Conservation (phyloP, 257 asterid genomes). For the Solanum bulbocastanum region DNA sequence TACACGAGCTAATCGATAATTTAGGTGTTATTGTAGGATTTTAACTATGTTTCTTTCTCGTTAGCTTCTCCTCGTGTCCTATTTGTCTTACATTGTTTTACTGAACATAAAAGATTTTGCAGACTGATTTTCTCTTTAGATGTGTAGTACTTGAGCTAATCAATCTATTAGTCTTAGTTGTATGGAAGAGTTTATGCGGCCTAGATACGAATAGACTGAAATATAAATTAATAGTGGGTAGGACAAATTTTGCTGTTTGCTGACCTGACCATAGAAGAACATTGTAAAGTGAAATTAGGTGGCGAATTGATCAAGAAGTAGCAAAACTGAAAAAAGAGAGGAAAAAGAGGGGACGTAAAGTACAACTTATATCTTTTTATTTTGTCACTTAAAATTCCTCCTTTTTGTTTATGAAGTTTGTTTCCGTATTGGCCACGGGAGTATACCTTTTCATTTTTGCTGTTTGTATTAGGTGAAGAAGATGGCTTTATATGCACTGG, state of each 20-base stretch:
- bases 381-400: background rate
- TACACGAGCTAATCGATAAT: background rate
- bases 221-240: background rate
- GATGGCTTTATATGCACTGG: conserved; percentile 40
- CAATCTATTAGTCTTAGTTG: background rate
- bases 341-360: background rate
- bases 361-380: background rate
- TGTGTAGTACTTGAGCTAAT: background rate
- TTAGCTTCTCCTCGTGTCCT: background rate
- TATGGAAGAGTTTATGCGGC: background rate
- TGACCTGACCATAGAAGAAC: background rate
- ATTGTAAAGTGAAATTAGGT: background rate
- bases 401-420: background rate
- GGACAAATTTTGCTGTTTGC: background rate
- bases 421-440: background rate
- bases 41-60: background rate
- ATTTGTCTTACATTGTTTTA: background rate
- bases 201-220: background rate
- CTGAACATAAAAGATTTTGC: background rate
- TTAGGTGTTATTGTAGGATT: background rate
- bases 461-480: conserved; percentile 31
- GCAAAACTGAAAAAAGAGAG: background rate
- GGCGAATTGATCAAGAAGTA: background rate
- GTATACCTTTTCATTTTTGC: background rate
- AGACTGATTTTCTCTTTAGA: background rate